Evolutionary conservation across 805 yeast species (phyloP).

Genomic region (Saccharomycopsis sp.): DNA sequence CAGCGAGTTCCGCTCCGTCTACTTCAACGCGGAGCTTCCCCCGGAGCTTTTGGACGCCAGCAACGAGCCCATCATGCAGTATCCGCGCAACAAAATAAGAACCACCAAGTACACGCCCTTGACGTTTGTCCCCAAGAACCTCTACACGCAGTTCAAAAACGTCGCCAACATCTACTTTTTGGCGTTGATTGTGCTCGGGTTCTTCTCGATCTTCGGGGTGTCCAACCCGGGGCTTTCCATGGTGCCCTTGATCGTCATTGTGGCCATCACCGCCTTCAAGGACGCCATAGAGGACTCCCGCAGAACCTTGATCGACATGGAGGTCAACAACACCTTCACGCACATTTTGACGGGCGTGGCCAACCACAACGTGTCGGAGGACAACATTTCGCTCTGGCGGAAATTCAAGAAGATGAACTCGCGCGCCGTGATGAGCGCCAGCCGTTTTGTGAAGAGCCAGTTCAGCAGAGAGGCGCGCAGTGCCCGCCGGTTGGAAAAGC

Average conservation of each 20-base stretch:
- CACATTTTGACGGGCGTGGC: constrained; percentile 51
- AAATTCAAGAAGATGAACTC: constrained; percentile 51
- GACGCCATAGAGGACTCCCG: constrained; percentile 80
- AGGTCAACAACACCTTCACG: constrained; percentile 67
- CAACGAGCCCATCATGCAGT: constrained; percentile 51
- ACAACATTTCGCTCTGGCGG: constrained; percentile 63
- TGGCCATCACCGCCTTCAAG: constrained; percentile 63
- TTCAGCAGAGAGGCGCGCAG: constrained; percentile 32
- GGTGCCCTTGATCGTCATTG: constrained; percentile 76
- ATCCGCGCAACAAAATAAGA: constrained; percentile 86
- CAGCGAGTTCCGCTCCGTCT: constrained; percentile 42
- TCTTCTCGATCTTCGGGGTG: constrained; percentile 70
- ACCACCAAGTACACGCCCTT: constrained; percentile 94
- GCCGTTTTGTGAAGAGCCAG: constrained; percentile 25
- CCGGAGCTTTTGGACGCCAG: constrained; percentile 50
- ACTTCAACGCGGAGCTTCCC: constrained; percentile 56
- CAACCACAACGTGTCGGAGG: constrained; percentile 58
- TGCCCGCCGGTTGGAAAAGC: constrained; percentile 25
- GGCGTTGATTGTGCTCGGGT: constrained; percentile 71
- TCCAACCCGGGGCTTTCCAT: constrained; percentile 69
- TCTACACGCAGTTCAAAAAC: constrained; percentile 73
- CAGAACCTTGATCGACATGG: constrained; percentile 63
- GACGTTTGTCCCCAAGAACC: constrained; percentile 79
- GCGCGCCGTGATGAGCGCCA: constrained; percentile 22
- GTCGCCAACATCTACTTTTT: constrained; percentile 88